Evolutionary conservation across 441 rosid species (phyloP), one percentile per base, ranked within the genome.

Genomic region (Pelargonium myrrhifolium): DNA sequence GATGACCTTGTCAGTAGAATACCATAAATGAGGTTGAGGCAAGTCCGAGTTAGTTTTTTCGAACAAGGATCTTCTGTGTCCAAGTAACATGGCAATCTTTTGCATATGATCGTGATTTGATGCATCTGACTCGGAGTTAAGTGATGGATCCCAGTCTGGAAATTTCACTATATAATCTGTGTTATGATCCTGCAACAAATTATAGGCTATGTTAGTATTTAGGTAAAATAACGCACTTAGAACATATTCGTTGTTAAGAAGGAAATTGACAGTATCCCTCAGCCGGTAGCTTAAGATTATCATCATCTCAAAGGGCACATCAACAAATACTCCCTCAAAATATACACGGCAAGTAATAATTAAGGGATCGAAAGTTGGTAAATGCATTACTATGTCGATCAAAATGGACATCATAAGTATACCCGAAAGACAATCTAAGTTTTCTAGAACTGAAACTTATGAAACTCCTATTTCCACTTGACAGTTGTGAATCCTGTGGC

Each of bases 11-110:
- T 67, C 62, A 61, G 85, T 77, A n/a, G 96, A 83, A 71, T 94
- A 94, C 99, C 99, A 94, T 76, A 87, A 64, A 86, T 94, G 99
- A 17, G 96, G 86, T 78, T 77, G 80, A 26, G 97, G 99, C 43
- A 86, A 58, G 74, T 39, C 73, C 11, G 91, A 79, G 78, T 55
- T 78, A n/a, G 65, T 70, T 11, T 74, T 79, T 81, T 85, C 77
- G 62, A 77, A 78, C 74, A 88, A 80, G 77, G 78, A 85, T 76
- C 92, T 88, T 82, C 89, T 80, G 37, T 66, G 49, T 77, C 81
- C 79, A 26, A 75, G 70, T 75, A 68, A 60, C 1, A 45, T 68
- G 65, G 45, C 63, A 63, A 73, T 73, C 69, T 55, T 72, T 49
- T 63, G 70, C 73, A 76, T 68, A 69, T 75, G 74, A 61, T 66